Evolutionary conservation across 805 yeast genomes (phyloP), one percentile per base, ranked within the genome.

Genomic region (Pichia paraexigua): DNA sequence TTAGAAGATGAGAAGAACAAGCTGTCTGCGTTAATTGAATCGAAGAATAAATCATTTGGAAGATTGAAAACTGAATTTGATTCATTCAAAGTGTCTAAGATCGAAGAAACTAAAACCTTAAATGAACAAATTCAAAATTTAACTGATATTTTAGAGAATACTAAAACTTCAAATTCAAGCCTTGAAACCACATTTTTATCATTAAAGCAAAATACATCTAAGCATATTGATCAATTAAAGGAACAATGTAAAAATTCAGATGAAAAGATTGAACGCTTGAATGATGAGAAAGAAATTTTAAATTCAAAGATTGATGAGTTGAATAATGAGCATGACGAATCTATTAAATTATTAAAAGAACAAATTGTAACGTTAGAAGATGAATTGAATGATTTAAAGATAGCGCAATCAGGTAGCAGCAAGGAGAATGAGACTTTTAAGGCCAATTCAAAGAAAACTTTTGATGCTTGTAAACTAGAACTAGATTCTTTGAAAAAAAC

Each of bases 1-100:
- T 21, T 53, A 5, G 49, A 53, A 32, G 7, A n/a, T 8, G 45
- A 53, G 24, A 37, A 43, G 21, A 15, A 20, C 2, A 47, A 50
- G 15, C 18, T 50, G 4, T 17, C 52, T 1, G 44, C 39, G 2
- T 7, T 41, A 12, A 18, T 50, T 24, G 32, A 44, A 12, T 8
- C 21, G 6, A 43, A 41, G 21, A 41, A 27, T 21, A 21, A 17
- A 12, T 2, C n/a, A 9, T 25, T 49, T 15, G 46, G 7, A 21
- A 39, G 32, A 9, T n/a, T 52, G 39, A 28, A 50, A 20, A 13
- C 45, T 6, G 46, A 53, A 15, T 35, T 47, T 18, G 32, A 46
- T 4, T 9, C 7, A 2, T 39, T 43, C 4, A 46, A 40, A 7
- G 27, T 39, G 8, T 30, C 45, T 1, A 52, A 49, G 24, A 10